These are phyloP conservation scores for Lasiodiplodia theobromae DNA, from an alignment of 2,329 filamentous ascomycete genomes.

Conservation along the genomic window DNA sequence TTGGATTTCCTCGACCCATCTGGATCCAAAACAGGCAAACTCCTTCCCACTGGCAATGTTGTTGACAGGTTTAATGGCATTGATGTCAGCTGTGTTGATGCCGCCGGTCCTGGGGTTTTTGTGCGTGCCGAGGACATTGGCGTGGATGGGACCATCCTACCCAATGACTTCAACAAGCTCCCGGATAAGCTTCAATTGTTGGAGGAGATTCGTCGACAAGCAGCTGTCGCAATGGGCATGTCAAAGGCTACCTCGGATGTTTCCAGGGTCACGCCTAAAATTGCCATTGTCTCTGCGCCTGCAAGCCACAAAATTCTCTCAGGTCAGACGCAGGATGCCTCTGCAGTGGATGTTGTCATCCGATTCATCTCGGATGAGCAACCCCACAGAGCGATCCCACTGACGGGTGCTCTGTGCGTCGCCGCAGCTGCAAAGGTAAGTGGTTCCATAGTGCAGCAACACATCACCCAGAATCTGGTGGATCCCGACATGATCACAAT, in stretches of 20 bases:
- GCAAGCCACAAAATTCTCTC: constrained; percentile 18
- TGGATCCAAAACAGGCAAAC: constrained; percentile 68
- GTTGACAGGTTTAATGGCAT: constrained; percentile 36
- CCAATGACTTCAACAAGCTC: constrained; percentile 59
- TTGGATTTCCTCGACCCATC: constrained; percentile 68
- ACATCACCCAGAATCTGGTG: constrained; percentile 38
- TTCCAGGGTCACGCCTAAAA: constrained; percentile 68
- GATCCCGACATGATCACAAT: constrained; percentile 45
- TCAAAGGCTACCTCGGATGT: constrained; percentile 53
- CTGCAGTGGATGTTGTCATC: constrained; percentile 48
- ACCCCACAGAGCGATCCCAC: constrained; percentile 53
- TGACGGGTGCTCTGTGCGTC: constrained; percentile 52
- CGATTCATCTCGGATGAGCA: constrained; percentile 54
- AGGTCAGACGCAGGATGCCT: constrained; percentile 41
- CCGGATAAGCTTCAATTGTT: constrained; percentile 55
- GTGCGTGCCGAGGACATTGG: constrained; percentile 59
- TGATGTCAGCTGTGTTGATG: constrained; percentile 63
- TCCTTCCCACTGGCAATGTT: constrained; percentile 64
- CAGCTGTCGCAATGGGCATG: constrained; percentile 73
- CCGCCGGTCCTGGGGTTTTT: constrained; percentile 68
- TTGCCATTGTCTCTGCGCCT: constrained; percentile 57
- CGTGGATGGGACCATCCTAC: constrained; percentile 55
- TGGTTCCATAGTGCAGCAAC: constrained; percentile 46
- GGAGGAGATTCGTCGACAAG: constrained; percentile 63
- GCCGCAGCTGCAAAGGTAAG: constrained; percentile 49